Evolutionary conservation across 1,284 basidiomycete genomes (phyloP), one percentile per base, ranked within the genome.

Genomic region (Cerioporus squamosus): DNA sequence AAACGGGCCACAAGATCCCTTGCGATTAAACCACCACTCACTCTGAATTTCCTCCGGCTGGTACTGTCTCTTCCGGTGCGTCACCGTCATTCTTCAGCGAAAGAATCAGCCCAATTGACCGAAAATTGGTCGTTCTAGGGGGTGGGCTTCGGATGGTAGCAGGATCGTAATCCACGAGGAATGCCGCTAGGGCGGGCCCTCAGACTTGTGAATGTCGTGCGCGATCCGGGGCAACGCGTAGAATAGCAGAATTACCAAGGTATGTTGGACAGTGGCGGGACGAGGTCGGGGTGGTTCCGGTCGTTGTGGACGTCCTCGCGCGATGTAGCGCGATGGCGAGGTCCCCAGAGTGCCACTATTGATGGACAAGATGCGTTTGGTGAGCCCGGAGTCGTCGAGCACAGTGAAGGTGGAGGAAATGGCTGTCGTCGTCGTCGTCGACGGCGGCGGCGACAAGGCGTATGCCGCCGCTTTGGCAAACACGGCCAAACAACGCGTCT

Each of bases 21-120:
- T 57, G 66, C 60, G 61, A 45, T 54, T 22, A 18, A 44, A 20
- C 47, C 54, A 60, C 60, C 56, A 78, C 84, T 67, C 73, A 90
- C 89, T 84, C 76, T 87, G 84, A 60, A 88, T 85, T 74, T 91
- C 88, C 69, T 91, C 89, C 53, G 88, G 85, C 64, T 88, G 80
- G 66, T 84, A 81, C 71, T 87, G 83, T 60, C 85, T 81, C 75
- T 90, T 91, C 59, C 89, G 83, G 70, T 90, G 87, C 45, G 88
- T 90, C 60, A 91, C 82, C 39, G 90, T 91, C 90, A 91, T 91
- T 50, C 33, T 54, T 60, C 33, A 15, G 46, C 44, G 58, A 57
- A 64, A 62, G 56, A 53, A 57, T 53, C 53, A 39, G 43, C 26
- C 45, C 39, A 62, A 46, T 62, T 42, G 47, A 52, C 46, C 29